Evolutionary conservation across 495 filamentous ascomycete genomes (phyloP), one percentile per base, ranked within the genome.

Genomic region (Trichoderma asperelloides): DNA sequence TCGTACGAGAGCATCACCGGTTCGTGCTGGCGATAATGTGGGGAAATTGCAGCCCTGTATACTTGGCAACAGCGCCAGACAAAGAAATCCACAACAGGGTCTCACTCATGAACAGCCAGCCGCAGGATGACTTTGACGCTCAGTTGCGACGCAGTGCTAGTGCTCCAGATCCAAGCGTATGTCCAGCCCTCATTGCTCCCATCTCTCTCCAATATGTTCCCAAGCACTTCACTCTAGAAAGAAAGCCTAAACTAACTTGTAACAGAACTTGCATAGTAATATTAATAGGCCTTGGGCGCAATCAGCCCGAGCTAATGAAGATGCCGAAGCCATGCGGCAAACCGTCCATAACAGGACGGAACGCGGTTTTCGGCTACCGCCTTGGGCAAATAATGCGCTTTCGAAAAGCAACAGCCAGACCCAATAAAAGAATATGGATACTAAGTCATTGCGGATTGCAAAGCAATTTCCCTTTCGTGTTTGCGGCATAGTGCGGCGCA

Each of bases 221-320:
- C 18, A 7, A 13, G 1, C 23, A 13, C 51, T 30, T 23, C 4
- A 2, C 12, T 60, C 1, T 28, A 15, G 21, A 60, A 23, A 23
- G 4, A 60, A 60, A n/a, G 25, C 9, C 23, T 28, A n/a, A 12
- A 13, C 51, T 60, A 60, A 60, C 12, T 2, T 30, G n/a, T 30
- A 28, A 13, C 23, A 60, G 51, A 60, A 60, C 25, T 60, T 60
- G 25, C 1, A 60, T 0, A 6, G 6, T 2, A 60, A 60, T 13
- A 30, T 60, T 11, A 28, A 30, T 15, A 27, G 51, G 51, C 51
- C 51, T 13, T 1, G 28, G 23, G 9, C 25, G 1, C 23, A 60
- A 12, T 64, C 62, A 18, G 16, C 65, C 4, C 65, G 65, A 62
- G 65, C 65, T 11, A 66, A 1, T 9, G 65, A 66, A 39, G 65